Evolutionary conservation across 1,139 yeast genomes (phyloP), one percentile per base, ranked within the genome.

Genomic region (Arxiozyma heterogenica): DNA sequence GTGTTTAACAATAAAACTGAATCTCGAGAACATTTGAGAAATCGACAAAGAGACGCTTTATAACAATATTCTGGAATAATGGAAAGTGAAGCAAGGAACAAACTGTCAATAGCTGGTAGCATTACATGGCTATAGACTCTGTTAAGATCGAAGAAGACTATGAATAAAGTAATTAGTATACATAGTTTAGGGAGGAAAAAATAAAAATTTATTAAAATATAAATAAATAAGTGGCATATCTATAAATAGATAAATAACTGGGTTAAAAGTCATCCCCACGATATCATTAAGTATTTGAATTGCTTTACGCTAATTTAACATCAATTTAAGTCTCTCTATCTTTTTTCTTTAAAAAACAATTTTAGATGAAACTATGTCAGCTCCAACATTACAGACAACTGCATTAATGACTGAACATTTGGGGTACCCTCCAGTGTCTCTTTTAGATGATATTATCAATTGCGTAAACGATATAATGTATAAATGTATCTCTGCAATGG

Each of bases 401-500:
- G 78, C 83, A 47, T 70, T 86, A 41, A 73, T 91, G 54, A 87
- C 96, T 0, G 97, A 90, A 67, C 96, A 89, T 66, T 73, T 91
- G 49, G 96, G 89, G 39, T 88, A 81, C 64, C 88, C 95, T 9
- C 96, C 97, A 0, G 77, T 90, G n/a, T 82, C 93, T 1, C 73
- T 90, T 27, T 79, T 91, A 8, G 97, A 91, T 65, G 96, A 90
- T 64, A 84, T 91, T 21, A 88, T 91, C 63, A 90, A 90, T 69
- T 88, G 91, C 0, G 95, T 88, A 27, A 90, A 91, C 64, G 90
- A 83, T 55, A 81, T 89, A 42, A 79, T 90, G 80, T 87, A 87
- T 71, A 84, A 85, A 62, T 87, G 96, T 63, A 84, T 93, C 0
- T 80, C 79, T 53, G 95, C 90, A 1, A 78, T 90, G 73, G 95